A percentile compares a stretch with the other conserved stretches of the same genome.
phyloP scores from a whole-genome alignment of 345 rosid species.

The Ceriops decandra region DNA sequence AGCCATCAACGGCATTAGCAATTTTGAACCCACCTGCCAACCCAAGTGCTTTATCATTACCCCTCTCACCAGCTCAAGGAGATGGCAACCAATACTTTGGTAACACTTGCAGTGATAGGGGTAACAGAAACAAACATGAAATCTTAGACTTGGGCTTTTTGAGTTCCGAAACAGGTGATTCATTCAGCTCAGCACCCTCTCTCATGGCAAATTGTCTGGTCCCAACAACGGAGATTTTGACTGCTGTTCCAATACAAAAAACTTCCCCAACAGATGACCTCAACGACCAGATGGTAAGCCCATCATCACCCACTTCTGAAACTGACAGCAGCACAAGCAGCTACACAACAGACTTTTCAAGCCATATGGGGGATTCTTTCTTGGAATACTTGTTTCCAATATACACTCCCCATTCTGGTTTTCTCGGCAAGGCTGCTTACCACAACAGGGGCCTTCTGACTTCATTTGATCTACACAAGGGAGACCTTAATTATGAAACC shows the following conservation, averaged over 20 bases:
- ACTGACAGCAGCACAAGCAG: slow-evolving; percentile 62
- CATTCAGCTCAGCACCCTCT: slow-evolving; percentile 57
- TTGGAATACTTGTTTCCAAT: slow-evolving; percentile 84
- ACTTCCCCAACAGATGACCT: slow-evolving; percentile 20
- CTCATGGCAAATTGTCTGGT: slow-evolving; percentile 41
- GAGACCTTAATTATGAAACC: slow-evolving; percentile 16
- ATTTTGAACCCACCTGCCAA: slow-evolving; percentile 18
- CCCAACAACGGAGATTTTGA: slow-evolving; percentile 28
- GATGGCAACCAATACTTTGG: slow-evolving; percentile 5
- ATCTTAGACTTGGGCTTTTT: slow-evolving; percentile 28
- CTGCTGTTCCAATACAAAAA: slow-evolving; percentile 39
- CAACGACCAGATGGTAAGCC: slow-evolving; percentile 24
- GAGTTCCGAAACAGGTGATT: slow-evolving; percentile 43
- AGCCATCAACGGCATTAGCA: slow-evolving; percentile 15
- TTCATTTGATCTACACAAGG: slow-evolving; percentile 22
- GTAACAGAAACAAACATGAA: slow-evolving; percentile 11
- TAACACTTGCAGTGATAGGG: slow-evolving; percentile 6
- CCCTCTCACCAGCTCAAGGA: slow-evolving; percentile 29
- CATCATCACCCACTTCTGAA: slow-evolving; percentile 57
- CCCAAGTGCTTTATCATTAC: slow-evolving; percentile 27
- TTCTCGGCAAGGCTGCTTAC: slow-evolving; percentile 31
- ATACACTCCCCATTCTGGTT: slow-evolving; percentile 44
- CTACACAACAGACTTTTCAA: slow-evolving; percentile 56
- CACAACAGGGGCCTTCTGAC: slow-evolving; percentile 21
- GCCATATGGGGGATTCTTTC: slow-evolving; percentile 68